phyloP scores from a whole-genome alignment of 2,329 filamentous ascomycete genomes.

The Fusarium tuaranense region DNA sequence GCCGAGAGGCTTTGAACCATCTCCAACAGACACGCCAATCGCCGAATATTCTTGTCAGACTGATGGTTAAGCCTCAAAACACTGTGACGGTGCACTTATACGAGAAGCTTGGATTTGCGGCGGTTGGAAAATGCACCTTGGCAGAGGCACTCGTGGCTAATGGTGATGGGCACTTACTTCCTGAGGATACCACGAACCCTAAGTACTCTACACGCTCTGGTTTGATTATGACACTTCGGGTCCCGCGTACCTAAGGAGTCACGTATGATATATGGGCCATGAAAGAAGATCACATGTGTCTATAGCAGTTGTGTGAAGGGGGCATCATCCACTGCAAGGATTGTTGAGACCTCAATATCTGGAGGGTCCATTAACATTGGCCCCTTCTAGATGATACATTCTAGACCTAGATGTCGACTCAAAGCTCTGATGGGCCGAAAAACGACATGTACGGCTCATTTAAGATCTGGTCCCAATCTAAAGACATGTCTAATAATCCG shows the following conservation, averaged over 20 bases:
- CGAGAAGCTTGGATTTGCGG: background rate
- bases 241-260: background rate
- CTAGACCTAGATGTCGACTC: too few species aligned
- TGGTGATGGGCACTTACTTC: background rate
- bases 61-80: conserved; percentile 1
- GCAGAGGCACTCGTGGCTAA: background rate
- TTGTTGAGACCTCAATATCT: too few species aligned
- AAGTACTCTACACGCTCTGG: background rate
- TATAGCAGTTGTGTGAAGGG: background rate
- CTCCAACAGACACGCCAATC: background rate
- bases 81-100: background rate
- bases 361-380: too few species aligned
- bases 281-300: background rate
- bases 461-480: background rate
- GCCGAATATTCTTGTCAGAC: background rate
- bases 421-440: background rate
- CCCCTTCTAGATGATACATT: too few species aligned
- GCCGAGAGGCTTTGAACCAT: background rate
- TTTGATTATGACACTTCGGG: background rate
- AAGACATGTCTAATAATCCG: background rate
- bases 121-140: background rate
- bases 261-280: background rate
- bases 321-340: too few species aligned
- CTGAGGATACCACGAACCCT: background rate
- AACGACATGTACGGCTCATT: background rate